phyloP scores from a whole-genome alignment of 2,329 filamentous ascomycete species.

The Plectosphaerella plurivora region DNA sequence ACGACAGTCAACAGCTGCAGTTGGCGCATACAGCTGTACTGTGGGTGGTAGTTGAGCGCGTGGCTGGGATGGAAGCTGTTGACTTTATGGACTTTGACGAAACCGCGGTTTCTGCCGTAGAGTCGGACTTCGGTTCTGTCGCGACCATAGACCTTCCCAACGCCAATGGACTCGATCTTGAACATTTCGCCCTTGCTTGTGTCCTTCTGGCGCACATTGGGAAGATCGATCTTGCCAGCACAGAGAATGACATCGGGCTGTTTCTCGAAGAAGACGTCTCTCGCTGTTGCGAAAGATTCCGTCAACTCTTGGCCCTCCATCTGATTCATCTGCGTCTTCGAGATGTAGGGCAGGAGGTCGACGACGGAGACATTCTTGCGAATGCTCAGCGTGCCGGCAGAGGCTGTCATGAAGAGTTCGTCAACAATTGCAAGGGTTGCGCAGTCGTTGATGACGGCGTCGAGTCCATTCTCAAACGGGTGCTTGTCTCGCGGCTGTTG shows the following conservation, averaged over 20 bases:
- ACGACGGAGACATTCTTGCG: conserved; percentile 5
- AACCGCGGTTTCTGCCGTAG: not conserved
- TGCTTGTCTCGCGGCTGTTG: conserved; percentile 14
- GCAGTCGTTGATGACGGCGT: conserved; percentile 13
- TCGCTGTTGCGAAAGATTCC: not conserved
- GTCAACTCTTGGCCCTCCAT: conserved; percentile 1
- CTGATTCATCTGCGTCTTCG: not conserved
- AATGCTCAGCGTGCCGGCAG: conserved; percentile 6
- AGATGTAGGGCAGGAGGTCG: conserved; percentile 9
- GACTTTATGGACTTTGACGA: conserved; percentile 6
- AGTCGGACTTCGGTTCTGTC: too few species aligned
- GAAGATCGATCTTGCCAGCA: conserved; percentile 8
- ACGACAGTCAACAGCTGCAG: conserved; percentile 6
- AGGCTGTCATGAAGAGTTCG: conserved; percentile 7
- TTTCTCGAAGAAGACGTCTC: conserved; percentile 4
- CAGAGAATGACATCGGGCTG: conserved; percentile 11
- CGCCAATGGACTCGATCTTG: conserved; percentile 7
- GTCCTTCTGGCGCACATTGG: not conserved
- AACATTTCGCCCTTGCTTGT: conserved; percentile 6
- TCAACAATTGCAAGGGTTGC: conserved; percentile 7
- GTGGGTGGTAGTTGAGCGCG: conserved; percentile 11
- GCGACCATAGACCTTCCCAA: too few species aligned
- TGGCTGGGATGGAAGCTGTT: conserved; percentile 14
- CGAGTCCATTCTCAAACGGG: conserved; percentile 10
- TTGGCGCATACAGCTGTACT: conserved; percentile 9